Evolutionary conservation across 306 rosid genomes (phyloP), one percentile per base, ranked within the genome.

Genomic region (Corylus heterophylla): DNA sequence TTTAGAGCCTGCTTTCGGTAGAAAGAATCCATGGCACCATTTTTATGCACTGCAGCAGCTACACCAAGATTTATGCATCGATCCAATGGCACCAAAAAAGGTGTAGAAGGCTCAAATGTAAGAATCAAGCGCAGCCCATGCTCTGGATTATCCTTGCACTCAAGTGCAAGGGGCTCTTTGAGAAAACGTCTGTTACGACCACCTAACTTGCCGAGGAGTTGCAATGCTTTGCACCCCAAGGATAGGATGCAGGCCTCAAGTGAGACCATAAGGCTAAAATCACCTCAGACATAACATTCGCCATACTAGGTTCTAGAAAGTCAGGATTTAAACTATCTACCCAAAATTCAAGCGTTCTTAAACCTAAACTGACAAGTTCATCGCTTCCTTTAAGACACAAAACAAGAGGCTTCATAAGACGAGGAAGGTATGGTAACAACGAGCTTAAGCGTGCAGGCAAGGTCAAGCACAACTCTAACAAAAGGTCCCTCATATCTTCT

Each of bases 61-160:
- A 93, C 98, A 56, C 97, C 98, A 81, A 96, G 99, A 90, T 96
- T 96, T 75, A 96, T 96, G 90, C 99, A 96, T 86, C 98, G 92
- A 79, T 96, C 99, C 78, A 96, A 85, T 7, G 99, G 98, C 78
- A 96, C 99, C 93, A 96, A 84, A 89, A 96, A 96, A 55, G 97
- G 98, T 54, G 99, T 96, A 37, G 98, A 87, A 77, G 99, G 99
- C 94, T 96, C 97, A 89, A 96, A 96, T 74, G 99, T 96, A 85
- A 96, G 94, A 88, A 96, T 91, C 51, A 91, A 87, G 73, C 99
- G 97, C 62, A 93, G 90, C 69, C 97, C 98, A 35, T 96, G 98
- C 92, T 96, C 99, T 45, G 99, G 99, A 81, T 91, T 93, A 86
- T 93, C 99, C 88, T 91, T 96, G 87, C 98, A 96, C 81, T 96